Conservation (phyloP, 768 basidiomycete species). For the Fomitopsis serialis region DNA sequence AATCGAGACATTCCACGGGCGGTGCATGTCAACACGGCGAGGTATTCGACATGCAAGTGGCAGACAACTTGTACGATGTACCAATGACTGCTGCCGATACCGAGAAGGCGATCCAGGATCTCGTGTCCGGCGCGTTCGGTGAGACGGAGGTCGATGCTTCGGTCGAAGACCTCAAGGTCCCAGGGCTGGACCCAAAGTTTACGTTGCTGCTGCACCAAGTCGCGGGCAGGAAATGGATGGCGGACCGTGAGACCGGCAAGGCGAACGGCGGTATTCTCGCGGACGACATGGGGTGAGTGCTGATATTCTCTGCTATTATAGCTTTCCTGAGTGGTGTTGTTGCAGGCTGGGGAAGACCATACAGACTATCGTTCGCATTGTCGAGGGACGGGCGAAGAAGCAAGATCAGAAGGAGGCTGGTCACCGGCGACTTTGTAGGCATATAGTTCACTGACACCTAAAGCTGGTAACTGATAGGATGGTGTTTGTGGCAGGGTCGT, state of each 20-base stretch:
- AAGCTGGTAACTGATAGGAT: neutral
- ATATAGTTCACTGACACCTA: neutral
- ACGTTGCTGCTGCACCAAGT: slow-evolving; percentile 84
- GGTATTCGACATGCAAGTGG: slow-evolving; percentile 24
- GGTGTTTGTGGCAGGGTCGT: slow-evolving; percentile 55
- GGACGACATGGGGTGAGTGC: slow-evolving; percentile 78
- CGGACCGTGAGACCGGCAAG: slow-evolving; percentile 72
- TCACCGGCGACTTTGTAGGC: slow-evolving; percentile 65
- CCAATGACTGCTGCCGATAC: slow-evolving; percentile 15
- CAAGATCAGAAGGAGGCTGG: slow-evolving; percentile 67
- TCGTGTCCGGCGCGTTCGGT: slow-evolving; percentile 27
- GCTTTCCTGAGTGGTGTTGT: slow-evolving; percentile 2
- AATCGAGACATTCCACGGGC: slow-evolving; percentile 17
- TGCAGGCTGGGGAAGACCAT: slow-evolving; percentile 83
- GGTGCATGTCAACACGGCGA: slow-evolving; percentile 25
- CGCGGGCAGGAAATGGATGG: slow-evolving; percentile 84
- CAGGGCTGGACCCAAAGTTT: slow-evolving; percentile 70
- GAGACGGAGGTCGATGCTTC: slow-evolving; percentile 40
- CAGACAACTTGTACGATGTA: slow-evolving; percentile 15
- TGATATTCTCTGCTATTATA: too few relatives aligned
- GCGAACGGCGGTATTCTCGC: slow-evolving; percentile 85
- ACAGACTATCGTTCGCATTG: slow-evolving; percentile 82
- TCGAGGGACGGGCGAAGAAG: slow-evolving; percentile 70
- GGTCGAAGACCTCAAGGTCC: slow-evolving; percentile 63
- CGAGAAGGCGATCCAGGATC: slow-evolving; percentile 18